Evolutionary conservation across 2,329 filamentous ascomycete species (phyloP), one percentile per base, ranked within the genome.

Genomic region (Aureobasidium sp.): DNA sequence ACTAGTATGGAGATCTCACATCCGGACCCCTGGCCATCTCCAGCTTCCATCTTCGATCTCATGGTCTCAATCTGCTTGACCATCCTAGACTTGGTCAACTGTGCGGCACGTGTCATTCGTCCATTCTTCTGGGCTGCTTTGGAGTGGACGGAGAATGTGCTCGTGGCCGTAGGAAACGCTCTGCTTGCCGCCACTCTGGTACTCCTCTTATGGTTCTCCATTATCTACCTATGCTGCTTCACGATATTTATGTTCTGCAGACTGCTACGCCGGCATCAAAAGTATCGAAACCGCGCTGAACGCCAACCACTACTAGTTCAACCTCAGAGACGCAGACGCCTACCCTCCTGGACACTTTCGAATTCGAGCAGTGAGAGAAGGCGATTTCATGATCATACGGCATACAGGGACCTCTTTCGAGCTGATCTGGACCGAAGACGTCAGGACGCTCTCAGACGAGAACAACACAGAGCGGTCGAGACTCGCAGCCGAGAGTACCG

Each of bases 381-480:
- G 9, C 29, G 43, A 37, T 8, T 34, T 10, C 57, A 60, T 36
- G 34, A 60, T 13, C 57, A 60, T n/a, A 46, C 41, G 20, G 44
- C 46, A 5, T 34, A 60, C 13, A 43, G 57, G 12, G 57, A 60
- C 15, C 46, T 60, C n/a, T 50, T 43, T 29, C 57, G 57, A 32
- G 46, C 34, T 3, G 57, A 60, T 12, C 50, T 60, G 5, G 29
- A 47, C 27, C 24, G 57, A 20, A 39, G 57, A 34, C 57, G 57
- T 24, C 57, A 60, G 27, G 57, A 60, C 26, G n/a, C 10, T 5
- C 27, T 60, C 8, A 39, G 57, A 26, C 24, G 57, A 50, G 57
- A 60, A 26, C 57, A 60, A 24, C 39, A 44, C 34, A 51, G 57
- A 48, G 57, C 57, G 43, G 27, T 46, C 10, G 44, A 60, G 36